Base-by-base conservation (phyloP, 1,284 basidiomycete genomes). In the Ceratobasidium sp. region DNA sequence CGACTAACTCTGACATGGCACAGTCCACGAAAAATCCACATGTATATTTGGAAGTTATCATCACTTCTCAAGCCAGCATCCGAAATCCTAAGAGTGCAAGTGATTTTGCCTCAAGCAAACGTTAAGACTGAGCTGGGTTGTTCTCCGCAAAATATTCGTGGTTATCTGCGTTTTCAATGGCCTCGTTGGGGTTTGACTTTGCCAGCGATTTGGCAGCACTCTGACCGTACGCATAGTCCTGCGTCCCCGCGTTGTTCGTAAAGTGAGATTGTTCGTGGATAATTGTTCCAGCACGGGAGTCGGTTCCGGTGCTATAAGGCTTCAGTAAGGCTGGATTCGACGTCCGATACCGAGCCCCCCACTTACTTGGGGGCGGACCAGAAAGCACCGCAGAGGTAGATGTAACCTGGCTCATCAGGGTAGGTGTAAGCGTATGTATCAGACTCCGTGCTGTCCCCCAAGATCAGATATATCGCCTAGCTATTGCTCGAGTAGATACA, bases 191-290 rank as follows among this genome's bases (percentile, higher is more conserved):
- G 59, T 73, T 71, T 3, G 52, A 52, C 9, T n/a, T 73, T 1
- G 72, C 67, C 23, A 70, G 48, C 4, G 73, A 32, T 30, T 74
- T 65, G 60, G 46, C 58, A 3, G 12, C n/a, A 34, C 23, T 32
- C 52, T 72, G 64, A 16, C 71, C 73, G 48, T 74, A 72, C 28
- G 39, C 71, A 39, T 72, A 46, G 30, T 72, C 73, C 3, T 72
- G 43, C 21, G 70, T 74, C 3, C 43, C 73, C 23, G 55, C 73
- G 28, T 72, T 72, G 32, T 43, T 39, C 21, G 64, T 72, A 62
- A 74, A 74, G 73, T 74, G 73, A 18, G 67, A 62, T n/a, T 55
- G 59, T 34, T 74, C 73, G 55, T 74, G 73, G n/a, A 74, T 46
- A 45, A 74, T 70, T 5, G 61, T 74, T 43, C 73, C 71, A 10